A percentile compares a stretch with the other conserved stretches of the same genome.
phyloP scores from a whole-genome alignment of 108 stramenopile genomes.

The Cafeteria roenbergensis region DNA sequence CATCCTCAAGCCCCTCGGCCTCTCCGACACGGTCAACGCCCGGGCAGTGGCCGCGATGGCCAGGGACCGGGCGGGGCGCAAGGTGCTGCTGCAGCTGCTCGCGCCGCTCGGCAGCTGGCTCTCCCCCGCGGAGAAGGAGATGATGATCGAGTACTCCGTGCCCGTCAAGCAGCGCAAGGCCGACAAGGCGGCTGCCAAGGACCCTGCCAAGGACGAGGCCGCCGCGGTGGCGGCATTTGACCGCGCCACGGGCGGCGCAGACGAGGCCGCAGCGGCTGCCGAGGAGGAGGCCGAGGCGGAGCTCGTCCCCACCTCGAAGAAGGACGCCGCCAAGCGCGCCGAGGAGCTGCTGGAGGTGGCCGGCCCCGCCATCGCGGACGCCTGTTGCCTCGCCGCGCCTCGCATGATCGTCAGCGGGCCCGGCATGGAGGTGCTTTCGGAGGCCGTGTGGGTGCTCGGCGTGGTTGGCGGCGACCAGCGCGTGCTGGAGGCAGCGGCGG shows the following conservation, averaged over 20 bases:
- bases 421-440: neutral
- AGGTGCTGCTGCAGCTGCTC: neutral
- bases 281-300: neutral
- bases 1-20: conserved; percentile 3
- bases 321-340: neutral
- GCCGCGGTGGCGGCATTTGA: neutral
- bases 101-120: too few relatives aligned
- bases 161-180: too few relatives aligned
- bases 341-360: neutral
- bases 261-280: neutral
- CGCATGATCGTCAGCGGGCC: neutral
- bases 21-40: neutral
- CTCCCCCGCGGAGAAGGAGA: neutral
- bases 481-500: neutral
- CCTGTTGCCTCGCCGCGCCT: too few relatives aligned
- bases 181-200: neutral
- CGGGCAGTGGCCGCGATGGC: neutral
- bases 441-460: neutral
- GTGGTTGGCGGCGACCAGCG: too few relatives aligned
- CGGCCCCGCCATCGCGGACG: neutral
- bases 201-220: neutral
- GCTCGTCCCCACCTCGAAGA: neutral
- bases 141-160: neutral
- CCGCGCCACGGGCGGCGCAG: neutral
- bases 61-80: neutral